Conservation (phyloP, 73 alveolate genomes). For the Paramecium tetraurelia region DNA sequence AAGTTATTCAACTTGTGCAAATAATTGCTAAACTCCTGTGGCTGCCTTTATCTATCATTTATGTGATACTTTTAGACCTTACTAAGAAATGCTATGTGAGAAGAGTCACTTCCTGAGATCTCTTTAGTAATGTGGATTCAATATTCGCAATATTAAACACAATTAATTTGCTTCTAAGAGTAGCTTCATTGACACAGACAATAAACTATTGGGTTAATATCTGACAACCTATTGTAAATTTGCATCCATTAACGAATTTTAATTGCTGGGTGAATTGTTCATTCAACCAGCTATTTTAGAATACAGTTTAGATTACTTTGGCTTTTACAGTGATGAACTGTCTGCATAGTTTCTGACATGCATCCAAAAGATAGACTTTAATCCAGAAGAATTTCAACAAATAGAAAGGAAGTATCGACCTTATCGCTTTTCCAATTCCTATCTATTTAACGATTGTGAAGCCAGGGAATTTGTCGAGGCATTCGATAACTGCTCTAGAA, state of each 20-base stretch:
- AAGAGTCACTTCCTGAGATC: neutral
- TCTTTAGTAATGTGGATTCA: neutral
- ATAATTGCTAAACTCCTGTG: conserved; percentile 29
- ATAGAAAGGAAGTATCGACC: neutral
- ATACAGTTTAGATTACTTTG: conserved; percentile 6
- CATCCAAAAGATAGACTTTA: neutral
- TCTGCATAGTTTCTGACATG: neutral
- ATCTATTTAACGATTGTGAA: neutral
- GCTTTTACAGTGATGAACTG: neutral
- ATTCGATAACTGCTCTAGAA: neutral
- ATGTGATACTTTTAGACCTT: conserved; percentile 9
- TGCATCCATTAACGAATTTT: neutral
- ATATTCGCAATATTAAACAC: neutral
- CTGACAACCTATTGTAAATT: neutral
- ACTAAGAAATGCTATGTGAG: neutral
- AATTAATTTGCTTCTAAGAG: neutral
- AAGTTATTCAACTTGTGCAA: conserved; percentile 5
- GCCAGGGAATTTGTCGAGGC: neutral
- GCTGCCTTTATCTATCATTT: conserved; percentile 23
- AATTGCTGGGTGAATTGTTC: neutral
- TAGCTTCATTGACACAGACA: neutral
- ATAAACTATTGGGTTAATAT: neutral
- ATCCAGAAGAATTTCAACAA: neutral
- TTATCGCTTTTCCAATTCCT: neutral
- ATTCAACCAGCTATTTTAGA: conserved; percentile 20